Evolutionary conservation across 345 rosid genomes (phyloP), one percentile per base, ranked within the genome.

Genomic region (Eucalyptus dawsonii): DNA sequence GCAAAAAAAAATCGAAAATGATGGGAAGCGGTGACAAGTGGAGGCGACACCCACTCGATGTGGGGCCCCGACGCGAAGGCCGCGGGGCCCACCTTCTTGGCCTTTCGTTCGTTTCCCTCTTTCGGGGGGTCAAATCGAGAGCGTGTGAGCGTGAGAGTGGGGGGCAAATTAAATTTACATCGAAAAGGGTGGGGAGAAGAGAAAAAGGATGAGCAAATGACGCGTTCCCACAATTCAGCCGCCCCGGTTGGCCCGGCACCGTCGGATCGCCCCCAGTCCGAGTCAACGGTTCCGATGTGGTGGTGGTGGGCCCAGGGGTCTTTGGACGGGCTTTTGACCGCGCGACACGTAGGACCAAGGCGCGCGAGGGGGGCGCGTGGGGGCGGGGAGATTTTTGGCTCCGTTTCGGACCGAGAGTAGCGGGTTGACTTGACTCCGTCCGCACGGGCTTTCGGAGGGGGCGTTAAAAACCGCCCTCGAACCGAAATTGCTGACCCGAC

Each of bases 371-470:
- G 2, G 27, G 56, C 4, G 56, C 50, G 50, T 47, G 50, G 51
- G 88, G 34, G 21, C 5, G 31, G 7, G 9, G 69, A 34, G 8
- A 14, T n/a, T 14, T 65, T n/a, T 16, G 80, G 42, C 80, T 17
- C 80, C 60, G 86, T n/a, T 89, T 54, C 67, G 54, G 45, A 85
- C 88, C 91, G 50, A 50, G 81, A 37, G 15, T 4, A 56, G 14
- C 88, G 89, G 91, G 91, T 92, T 92, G 94, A 92, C 93, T 89
- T 76, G 85, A 76, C 85, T 76, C 89, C 91, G 88, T 87, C 92
- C 92, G 85, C 47, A 22, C 13, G 85, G 47, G 47, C 6, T 72
- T 72, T 10, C 44, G 45, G 25, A 53, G 25, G 44, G 4, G 9
- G 34, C 16, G 72, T n/a, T 14, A 6, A 72, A 72, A 72, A 72